Conservation (phyloP, 805 yeast species). For the Candida arabinofermentans region DNA sequence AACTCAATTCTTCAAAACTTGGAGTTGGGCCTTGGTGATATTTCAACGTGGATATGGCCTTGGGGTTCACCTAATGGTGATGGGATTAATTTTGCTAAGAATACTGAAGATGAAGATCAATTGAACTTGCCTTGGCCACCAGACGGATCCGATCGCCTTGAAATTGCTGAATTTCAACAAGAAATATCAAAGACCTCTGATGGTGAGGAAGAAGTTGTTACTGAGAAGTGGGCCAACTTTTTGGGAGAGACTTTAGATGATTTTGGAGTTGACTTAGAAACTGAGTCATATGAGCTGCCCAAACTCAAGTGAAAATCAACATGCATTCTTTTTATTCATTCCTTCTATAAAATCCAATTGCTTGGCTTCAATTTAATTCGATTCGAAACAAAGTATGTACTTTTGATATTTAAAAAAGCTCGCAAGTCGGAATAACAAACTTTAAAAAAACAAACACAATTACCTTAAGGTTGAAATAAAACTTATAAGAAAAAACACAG, state of each 20-base stretch:
- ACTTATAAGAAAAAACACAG: background rate
- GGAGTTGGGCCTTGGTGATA: conserved; percentile 53
- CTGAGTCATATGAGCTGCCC: conserved; percentile 35
- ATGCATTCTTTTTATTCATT: too few relatives aligned
- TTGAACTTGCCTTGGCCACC: conserved; percentile 90
- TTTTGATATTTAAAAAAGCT: too few relatives aligned
- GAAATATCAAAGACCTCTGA: background rate
- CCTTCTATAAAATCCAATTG: too few relatives aligned
- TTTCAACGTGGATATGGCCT: conserved; percentile 65
- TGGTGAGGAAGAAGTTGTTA: conserved; percentile 9
- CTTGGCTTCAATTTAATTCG: too few relatives aligned
- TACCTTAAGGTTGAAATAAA: too few relatives aligned
- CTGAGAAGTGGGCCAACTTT: conserved; percentile 56
- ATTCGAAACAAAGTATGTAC: too few relatives aligned
- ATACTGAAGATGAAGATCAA: conserved; percentile 56
- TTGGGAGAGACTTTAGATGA: conserved; percentile 83
- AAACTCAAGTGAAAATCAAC: conserved; percentile 4
- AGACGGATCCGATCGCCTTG: conserved; percentile 50
- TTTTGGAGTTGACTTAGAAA: conserved; percentile 81
- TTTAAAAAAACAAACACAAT: too few relatives aligned
- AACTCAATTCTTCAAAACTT: conserved; percentile 56
- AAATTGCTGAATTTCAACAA: conserved; percentile 5
- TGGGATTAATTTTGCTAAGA: conserved; percentile 56
- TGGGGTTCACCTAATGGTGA: conserved; percentile 59
- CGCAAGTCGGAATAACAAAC: too few relatives aligned